These are phyloP conservation scores for Fragaria nilgerrensis DNA, from an alignment of 306 rosid genomes.

Conservation along the genomic window DNA sequence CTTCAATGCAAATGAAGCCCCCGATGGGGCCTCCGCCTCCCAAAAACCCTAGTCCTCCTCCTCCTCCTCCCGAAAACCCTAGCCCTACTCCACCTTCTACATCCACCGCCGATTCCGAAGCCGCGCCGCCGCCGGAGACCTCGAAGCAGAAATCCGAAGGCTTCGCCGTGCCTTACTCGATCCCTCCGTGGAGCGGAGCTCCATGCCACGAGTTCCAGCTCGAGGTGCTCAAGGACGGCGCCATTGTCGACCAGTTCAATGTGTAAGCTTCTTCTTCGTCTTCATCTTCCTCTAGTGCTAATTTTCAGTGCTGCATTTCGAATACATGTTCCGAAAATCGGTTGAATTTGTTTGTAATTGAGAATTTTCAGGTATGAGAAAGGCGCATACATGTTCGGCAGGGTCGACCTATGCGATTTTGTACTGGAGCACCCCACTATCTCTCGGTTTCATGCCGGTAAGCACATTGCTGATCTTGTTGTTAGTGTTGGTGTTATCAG, in stretches of 20 bases:
- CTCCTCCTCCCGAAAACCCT: conserved; percentile 15
- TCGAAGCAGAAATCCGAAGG: conserved; percentile 33
- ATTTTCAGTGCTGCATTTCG: neutral
- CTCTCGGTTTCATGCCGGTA: neutral
- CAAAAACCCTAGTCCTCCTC: conserved; percentile 6
- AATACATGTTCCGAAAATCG: neutral
- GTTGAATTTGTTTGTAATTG: neutral
- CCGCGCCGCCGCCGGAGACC: conserved; percentile 13
- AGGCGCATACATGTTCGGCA: conserved; percentile 97
- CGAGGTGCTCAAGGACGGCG: conserved; percentile 88
- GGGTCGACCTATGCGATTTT: conserved; percentile 86
- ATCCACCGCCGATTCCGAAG: conserved; percentile 15
- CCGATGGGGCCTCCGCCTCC: conserved; percentile 48
- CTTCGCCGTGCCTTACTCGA: conserved; percentile 56
- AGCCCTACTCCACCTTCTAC: neutral
- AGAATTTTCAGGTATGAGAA: conserved; percentile 49
- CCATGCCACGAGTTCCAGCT: conserved; percentile 72
- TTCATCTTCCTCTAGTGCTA: neutral
- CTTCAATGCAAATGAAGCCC: conserved; percentile 14
- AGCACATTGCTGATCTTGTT: neutral
- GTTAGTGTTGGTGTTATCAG: neutral
- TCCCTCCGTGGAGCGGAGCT: conserved; percentile 77
- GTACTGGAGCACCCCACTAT: conserved; percentile 65
- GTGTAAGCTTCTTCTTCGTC: conserved; percentile 30
- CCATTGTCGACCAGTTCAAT: conserved; percentile 55